Base-by-base conservation (phyloP, 176 grass and related monocot genomes). In the Aegilops umbellulata region DNA sequence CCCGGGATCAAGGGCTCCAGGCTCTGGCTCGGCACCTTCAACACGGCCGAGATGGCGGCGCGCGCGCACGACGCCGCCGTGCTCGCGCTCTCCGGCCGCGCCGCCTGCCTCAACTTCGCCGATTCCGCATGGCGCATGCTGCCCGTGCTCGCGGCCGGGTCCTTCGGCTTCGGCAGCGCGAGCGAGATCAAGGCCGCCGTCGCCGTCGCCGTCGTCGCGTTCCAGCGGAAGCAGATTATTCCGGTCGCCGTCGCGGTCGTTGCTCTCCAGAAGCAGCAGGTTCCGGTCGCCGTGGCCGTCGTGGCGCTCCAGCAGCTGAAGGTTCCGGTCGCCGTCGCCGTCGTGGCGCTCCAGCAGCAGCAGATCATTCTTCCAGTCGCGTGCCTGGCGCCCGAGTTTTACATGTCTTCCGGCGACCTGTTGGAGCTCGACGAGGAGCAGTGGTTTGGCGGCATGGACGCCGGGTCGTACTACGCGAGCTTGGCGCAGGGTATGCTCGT, bases 21-120 rank as follows among this genome's bases (percentile, higher is more conserved):
- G 67, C 89, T 97, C 69, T 97, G 94, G 94, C 88, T 97, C 9
- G 94, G 94, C 27, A 94, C 94, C 46, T 97, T 89, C 85, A 31
- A 15, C 34, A 90, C 90, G 14, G 80, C 92, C 51, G 94, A 97
- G 66, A 63, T 70, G 46, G 94, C 92, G 5, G 92, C 90, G 38
- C 79, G 92, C 25, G 94, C 94, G 0, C 92, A 96, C 87, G 94
- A 97, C 64, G 92, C 89, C 4, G 94, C 92, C 5, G 69, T 49
- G 10, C 80, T 97, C 79, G 76, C 86, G 11, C 82, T 92, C 23
- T 61, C 63, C 22, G 85, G 89, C 32, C 38, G 64, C 7, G 65
- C 32, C 3, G 89, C 94, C 3, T 88, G 83, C 80, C 88, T 97
- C 29, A 97, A 94, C 83, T 97, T 97, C 82, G 75, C 92, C 13